These are phyloP conservation scores for Cocos nucifera DNA, from an alignment of 176 grass and related monocot species.

Conservation along the genomic window DNA sequence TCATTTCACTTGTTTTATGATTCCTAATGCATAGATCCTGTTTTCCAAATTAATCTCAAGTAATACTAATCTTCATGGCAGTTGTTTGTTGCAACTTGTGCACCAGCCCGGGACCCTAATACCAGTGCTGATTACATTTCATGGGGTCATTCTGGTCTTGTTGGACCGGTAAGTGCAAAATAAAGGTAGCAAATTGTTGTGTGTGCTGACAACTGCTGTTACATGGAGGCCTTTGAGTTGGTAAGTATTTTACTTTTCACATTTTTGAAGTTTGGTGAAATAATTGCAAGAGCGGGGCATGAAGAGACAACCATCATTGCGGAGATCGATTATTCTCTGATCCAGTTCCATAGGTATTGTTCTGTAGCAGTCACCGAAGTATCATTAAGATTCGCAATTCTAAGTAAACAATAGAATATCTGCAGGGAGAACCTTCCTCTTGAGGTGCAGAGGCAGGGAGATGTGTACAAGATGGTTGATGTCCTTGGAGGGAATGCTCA, in stretches of 20 bases:
- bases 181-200: constrained; percentile 10
- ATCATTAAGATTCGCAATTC: neutral
- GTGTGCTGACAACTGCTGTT: neutral
- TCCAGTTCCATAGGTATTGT: constrained; percentile 24
- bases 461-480: constrained; percentile 44
- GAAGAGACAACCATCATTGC: constrained; percentile 38
- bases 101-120: constrained; percentile 33
- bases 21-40: too few relatives aligned
- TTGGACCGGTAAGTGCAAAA: constrained; percentile 35
- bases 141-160: constrained; percentile 61
- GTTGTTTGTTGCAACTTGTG: constrained; percentile 53
- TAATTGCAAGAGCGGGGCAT: constrained; percentile 37
- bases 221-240: neutral
- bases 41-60: neutral
- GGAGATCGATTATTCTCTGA: constrained; percentile 26
- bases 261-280: constrained; percentile 37
- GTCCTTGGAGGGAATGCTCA: constrained; percentile 4
- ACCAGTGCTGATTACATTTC: constrained; percentile 31
- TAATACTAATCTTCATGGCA: constrained; percentile 12
- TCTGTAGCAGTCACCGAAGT: constrained; percentile 1
- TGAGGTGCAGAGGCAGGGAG: constrained; percentile 34
- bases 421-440: constrained; percentile 55
- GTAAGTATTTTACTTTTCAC: neutral
- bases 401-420: constrained; percentile 5
- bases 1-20: too few relatives aligned